Conservation (phyloP, 202 grass and related monocot genomes). For the Saccharum hybrid region DNA sequence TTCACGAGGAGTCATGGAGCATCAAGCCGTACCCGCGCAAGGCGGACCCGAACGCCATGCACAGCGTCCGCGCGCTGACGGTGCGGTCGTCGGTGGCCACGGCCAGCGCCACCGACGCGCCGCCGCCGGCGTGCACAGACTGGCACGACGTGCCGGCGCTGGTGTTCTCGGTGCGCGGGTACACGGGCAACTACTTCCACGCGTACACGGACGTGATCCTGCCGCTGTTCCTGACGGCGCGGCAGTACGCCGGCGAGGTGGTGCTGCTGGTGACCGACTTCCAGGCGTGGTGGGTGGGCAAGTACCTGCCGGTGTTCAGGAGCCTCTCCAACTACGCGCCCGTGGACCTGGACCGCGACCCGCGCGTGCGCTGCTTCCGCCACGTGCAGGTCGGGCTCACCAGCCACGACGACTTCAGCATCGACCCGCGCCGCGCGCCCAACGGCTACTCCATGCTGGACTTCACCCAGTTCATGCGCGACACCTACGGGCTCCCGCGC, state of each 20-base stretch:
- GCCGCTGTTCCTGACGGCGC: conserved; percentile 76
- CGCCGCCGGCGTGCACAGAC: conserved; percentile 45
- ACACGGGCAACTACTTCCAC: conserved; percentile 95
- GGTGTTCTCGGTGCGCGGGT: conserved; percentile 82
- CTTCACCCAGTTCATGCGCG: conserved; percentile 73
- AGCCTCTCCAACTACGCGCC: conserved; percentile 59
- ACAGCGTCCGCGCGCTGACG: conserved; percentile 41
- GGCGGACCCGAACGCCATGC: conserved; percentile 67
- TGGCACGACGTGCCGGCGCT: conserved; percentile 65
- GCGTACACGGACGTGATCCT: conserved; percentile 90
- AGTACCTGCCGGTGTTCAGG: conserved; percentile 73
- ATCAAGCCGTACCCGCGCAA: conserved; percentile 92
- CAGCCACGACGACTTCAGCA: conserved; percentile 70
- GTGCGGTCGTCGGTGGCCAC: conserved; percentile 40
- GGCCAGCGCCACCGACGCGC: background rate
- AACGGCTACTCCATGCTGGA: conserved; percentile 64
- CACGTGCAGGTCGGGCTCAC: conserved; percentile 68
- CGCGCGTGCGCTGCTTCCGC: conserved; percentile 68
- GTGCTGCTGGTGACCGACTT: conserved; percentile 58
- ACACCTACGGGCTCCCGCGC: conserved; percentile 48
- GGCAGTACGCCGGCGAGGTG: conserved; percentile 70
- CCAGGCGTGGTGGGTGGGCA: conserved; percentile 64
- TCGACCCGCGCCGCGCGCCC: conserved; percentile 61
- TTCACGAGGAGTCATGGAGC: conserved; percentile 56
- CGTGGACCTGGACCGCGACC: conserved; percentile 63